These are phyloP conservation scores for Nakazawaea pomicola DNA, from an alignment of 805 yeast genomes.

Conservation along the genomic window DNA sequence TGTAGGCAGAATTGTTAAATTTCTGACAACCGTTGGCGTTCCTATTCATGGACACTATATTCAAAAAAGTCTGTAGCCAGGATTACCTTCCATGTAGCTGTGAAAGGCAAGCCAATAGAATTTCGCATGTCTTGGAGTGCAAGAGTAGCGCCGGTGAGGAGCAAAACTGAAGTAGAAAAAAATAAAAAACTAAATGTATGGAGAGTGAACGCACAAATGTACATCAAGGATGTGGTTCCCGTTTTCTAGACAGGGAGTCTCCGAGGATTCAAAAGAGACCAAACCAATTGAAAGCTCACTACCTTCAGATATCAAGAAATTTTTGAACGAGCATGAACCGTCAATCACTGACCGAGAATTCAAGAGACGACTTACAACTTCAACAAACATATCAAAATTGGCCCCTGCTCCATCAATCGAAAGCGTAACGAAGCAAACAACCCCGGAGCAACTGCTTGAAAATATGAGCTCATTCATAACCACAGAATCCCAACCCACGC, in stretches of 20 bases:
- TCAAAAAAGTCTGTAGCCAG: too few relatives aligned
- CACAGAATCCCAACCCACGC: neutral
- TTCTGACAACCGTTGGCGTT: too few relatives aligned
- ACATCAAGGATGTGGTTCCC: conserved; percentile 7
- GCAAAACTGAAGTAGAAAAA: too few relatives aligned
- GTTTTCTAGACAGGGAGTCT: too few relatives aligned
- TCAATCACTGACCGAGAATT: conserved; percentile 10
- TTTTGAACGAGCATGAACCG: conserved; percentile 1
- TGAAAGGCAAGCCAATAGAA: too few relatives aligned
- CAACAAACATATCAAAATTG: conserved; percentile 3
- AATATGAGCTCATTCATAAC: neutral
- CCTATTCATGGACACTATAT: too few relatives aligned
- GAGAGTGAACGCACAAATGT: too few relatives aligned
- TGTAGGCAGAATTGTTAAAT: too few relatives aligned
- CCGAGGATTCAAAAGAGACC: neutral
- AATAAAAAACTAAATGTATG: too few relatives aligned
- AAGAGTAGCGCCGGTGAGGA: too few relatives aligned
- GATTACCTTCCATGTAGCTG: too few relatives aligned
- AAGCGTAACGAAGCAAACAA: neutral
- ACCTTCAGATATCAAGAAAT: conserved; percentile 6
- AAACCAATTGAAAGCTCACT: neutral
- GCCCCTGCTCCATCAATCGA: conserved; percentile 5
- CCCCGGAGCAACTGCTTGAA: neutral
- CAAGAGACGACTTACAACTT: neutral
- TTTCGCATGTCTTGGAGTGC: too few relatives aligned